These are phyloP conservation scores for Chiua virens DNA, from an alignment of 768 basidiomycete genomes.

Conservation along the genomic window DNA sequence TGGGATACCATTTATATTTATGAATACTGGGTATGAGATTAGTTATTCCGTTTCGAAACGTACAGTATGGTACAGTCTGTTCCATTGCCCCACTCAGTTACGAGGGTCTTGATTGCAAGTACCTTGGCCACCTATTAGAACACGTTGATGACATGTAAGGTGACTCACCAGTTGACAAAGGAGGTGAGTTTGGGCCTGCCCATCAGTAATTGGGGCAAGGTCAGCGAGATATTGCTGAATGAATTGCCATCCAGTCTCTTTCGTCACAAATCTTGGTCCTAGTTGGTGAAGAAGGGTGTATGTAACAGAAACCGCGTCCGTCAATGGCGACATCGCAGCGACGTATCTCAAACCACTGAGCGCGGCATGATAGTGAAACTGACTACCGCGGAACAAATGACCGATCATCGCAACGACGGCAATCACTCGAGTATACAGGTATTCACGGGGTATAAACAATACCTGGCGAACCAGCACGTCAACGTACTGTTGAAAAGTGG, in stretches of 20 bases:
- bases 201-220: conserved; percentile 2
- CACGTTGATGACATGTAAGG: neutral
- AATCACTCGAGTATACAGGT: conserved; percentile 15
- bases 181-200: conserved; percentile 4
- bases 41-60: neutral
- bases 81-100: conserved; percentile 6
- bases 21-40: neutral
- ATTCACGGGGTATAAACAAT: conserved; percentile 1
- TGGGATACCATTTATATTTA: neutral
- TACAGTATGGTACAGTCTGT: conserved; percentile 5
- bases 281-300: conserved; percentile 16
- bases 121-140: conserved; percentile 11
- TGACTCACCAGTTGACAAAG: conserved; percentile 18
- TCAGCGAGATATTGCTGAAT: conserved; percentile 10
- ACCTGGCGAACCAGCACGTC: neutral
- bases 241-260: conserved; percentile 12
- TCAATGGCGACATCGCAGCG: conserved; percentile 14
- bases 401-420: conserved; percentile 14
- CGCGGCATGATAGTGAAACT: conserved; percentile 3
- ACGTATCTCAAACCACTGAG: conserved; percentile 9
- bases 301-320: conserved; percentile 17
- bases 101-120: conserved; percentile 8
- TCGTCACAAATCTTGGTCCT: conserved; percentile 14
- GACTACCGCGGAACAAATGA: conserved; percentile 13
- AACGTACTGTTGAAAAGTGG: conserved; percentile 7